A percentile compares a stretch with the other conserved stretches of the same genome.
These are phyloP conservation scores for Eustoma russellianum DNA, from an alignment of 257 asterid species.

Conservation along the genomic window DNA sequence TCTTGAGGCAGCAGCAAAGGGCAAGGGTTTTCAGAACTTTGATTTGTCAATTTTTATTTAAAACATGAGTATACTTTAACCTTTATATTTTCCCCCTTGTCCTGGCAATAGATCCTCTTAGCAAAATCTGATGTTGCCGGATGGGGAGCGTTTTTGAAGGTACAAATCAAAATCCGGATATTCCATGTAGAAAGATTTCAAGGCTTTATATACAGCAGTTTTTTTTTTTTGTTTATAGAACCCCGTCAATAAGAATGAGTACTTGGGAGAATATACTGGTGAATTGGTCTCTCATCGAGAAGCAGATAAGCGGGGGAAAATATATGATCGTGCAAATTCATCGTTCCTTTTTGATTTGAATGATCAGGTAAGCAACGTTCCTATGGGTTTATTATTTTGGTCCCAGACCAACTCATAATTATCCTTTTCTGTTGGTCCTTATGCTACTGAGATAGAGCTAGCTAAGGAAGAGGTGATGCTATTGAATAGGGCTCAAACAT, in stretches of 20 bases:
- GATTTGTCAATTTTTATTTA: constrained; percentile 3
- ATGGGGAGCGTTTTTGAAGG: constrained; percentile 98
- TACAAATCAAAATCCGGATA: constrained; percentile 10
- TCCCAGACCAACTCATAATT: no score
- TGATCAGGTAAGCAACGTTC: constrained; percentile 57
- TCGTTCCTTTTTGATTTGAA: constrained; percentile 92
- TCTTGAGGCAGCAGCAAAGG: constrained; percentile 87
- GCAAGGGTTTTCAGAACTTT: constrained; percentile 27
- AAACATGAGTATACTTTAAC: background rate
- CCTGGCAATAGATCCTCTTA: constrained; percentile 51
- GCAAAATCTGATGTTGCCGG: constrained; percentile 88
- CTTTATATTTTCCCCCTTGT: background rate
- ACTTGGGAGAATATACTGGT: constrained; percentile 97
- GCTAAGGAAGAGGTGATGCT: no score
- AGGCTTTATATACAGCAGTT: constrained; percentile 2
- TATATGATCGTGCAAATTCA: constrained; percentile 86
- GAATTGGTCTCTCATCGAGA: constrained; percentile 89
- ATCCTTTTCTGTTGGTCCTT: no score
- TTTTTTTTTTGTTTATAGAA: constrained; percentile 32
- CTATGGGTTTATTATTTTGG: no score
- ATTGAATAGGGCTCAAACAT: no score
- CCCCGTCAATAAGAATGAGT: constrained; percentile 79
- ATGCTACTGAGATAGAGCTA: no score
- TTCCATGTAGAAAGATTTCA: background rate
- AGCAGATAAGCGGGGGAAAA: constrained; percentile 97